These are phyloP conservation scores for Moringa oleifera DNA, from an alignment of 345 rosid genomes.

Conservation along the genomic window DNA sequence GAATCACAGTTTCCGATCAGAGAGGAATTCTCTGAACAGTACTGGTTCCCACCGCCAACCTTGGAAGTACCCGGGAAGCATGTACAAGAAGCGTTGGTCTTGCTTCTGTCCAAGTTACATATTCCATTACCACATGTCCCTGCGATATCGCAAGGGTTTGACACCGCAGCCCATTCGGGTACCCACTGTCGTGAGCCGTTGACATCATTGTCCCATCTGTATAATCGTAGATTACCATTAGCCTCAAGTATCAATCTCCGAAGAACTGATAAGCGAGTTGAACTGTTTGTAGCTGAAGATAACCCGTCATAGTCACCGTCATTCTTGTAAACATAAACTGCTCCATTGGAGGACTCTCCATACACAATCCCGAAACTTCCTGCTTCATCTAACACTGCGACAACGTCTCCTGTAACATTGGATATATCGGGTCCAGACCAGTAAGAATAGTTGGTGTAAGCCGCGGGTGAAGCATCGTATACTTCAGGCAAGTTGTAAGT, in stretches of 20 bases:
- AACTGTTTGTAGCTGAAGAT: constrained; percentile 27
- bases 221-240: constrained; percentile 72
- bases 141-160: constrained; percentile 83
- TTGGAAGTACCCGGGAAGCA: constrained; percentile 63
- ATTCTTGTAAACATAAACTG: constrained; percentile 70
- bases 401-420: constrained; percentile 72
- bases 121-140: constrained; percentile 87
- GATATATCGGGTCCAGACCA: constrained; percentile 90
- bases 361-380: constrained; percentile 88
- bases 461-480: constrained; percentile 23
- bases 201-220: constrained; percentile 75
- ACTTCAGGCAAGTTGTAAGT: constrained; percentile 51
- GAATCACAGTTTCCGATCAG: constrained; percentile 37
- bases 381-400: constrained; percentile 61
- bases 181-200: constrained; percentile 85
- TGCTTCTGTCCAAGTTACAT: constrained; percentile 62
- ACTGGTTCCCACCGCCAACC: constrained; percentile 21
- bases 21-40: constrained; percentile 51
- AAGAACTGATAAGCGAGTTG: constrained; percentile 32
- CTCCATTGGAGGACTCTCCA: constrained; percentile 68
- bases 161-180: constrained; percentile 85
- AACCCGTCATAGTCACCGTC: constrained; percentile 49
- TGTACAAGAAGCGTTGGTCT: constrained; percentile 69
- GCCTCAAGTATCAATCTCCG: constrained; percentile 65
- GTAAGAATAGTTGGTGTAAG: constrained; percentile 65